phyloP scores from a whole-genome alignment of 495 filamentous ascomycete genomes.

The Staphylotrichum longicolle region DNA sequence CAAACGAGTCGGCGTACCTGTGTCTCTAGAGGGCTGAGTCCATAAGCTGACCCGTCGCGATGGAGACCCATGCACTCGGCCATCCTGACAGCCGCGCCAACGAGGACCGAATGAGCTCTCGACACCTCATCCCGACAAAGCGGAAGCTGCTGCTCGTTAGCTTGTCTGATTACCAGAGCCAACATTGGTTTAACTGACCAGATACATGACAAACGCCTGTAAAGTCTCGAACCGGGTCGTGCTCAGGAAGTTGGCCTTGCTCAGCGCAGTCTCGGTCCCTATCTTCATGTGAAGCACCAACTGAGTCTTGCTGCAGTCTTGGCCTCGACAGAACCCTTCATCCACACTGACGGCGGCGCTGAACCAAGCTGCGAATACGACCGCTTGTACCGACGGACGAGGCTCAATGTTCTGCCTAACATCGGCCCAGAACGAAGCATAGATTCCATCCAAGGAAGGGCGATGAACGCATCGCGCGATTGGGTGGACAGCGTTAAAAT shows the following conservation, averaged over 20 bases:
- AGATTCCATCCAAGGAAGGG: conserved; percentile 61
- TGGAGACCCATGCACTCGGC: conserved; percentile 78
- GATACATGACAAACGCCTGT: conserved; percentile 71
- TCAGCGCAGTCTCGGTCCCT: conserved; percentile 61
- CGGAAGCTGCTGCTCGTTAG: conserved; percentile 54
- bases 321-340: conserved; percentile 46
- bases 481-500: conserved; percentile 64
- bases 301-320: conserved; percentile 49
- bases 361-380: conserved; percentile 66
- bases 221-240: conserved; percentile 69
- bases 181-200: conserved; percentile 47
- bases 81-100: conserved; percentile 66
- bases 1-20: conserved; percentile 74
- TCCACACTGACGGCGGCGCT: conserved; percentile 64
- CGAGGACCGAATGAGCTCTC: conserved; percentile 65
- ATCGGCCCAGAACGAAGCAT: conserved; percentile 62
- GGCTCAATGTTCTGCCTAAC: conserved; percentile 56
- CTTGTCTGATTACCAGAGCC: neutral
- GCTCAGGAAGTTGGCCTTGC: conserved; percentile 64
- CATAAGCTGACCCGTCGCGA: conserved; percentile 63
- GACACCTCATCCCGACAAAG: conserved; percentile 68
- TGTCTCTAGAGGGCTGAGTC: conserved; percentile 62
- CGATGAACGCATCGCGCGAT: conserved; percentile 63
- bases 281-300: conserved; percentile 60
- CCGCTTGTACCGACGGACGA: conserved; percentile 59